phyloP scores from a whole-genome alignment of 805 yeast species.

The Kazachstania kunashirensis region DNA sequence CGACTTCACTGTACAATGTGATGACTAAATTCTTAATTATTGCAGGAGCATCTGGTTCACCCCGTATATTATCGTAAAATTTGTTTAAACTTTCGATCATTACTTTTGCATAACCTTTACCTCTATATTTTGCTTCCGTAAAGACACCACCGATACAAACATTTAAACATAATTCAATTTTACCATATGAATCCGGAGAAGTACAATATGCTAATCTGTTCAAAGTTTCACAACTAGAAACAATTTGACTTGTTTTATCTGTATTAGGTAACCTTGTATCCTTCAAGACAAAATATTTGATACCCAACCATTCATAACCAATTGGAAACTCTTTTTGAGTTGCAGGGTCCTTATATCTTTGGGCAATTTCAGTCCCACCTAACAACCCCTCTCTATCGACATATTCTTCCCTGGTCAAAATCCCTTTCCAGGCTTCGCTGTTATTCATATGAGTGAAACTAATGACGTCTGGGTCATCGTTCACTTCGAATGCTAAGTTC shows the following conservation, averaged over 20 bases:
- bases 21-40: conserved; percentile 29
- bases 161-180: conserved; percentile 25
- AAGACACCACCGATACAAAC: conserved; percentile 52
- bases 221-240: conserved; percentile 35
- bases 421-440: conserved; percentile 29
- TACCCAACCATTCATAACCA: conserved; percentile 23
- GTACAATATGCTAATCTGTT: conserved; percentile 30
- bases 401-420: conserved; percentile 29
- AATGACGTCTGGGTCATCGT: conserved; percentile 28
- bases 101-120: conserved; percentile 44
- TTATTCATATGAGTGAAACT: conserved; percentile 31
- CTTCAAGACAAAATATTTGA: conserved; percentile 31
- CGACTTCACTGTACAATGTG: conserved; percentile 64
- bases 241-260: conserved; percentile 28
- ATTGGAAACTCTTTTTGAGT: conserved; percentile 12
- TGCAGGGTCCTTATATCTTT: conserved; percentile 10
- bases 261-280: conserved; percentile 17
- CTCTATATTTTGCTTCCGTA: conserved; percentile 40
- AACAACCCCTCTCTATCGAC: conserved; percentile 30
- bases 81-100: conserved; percentile 36
- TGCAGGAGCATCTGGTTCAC: conserved; percentile 16
- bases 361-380: conserved; percentile 25
- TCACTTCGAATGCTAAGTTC: conserved; percentile 11
- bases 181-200: conserved; percentile 18
- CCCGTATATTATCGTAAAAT: conserved; percentile 25